Base-by-base conservation (phyloP, 768 basidiomycete genomes). In the Calvatia gigantea region DNA sequence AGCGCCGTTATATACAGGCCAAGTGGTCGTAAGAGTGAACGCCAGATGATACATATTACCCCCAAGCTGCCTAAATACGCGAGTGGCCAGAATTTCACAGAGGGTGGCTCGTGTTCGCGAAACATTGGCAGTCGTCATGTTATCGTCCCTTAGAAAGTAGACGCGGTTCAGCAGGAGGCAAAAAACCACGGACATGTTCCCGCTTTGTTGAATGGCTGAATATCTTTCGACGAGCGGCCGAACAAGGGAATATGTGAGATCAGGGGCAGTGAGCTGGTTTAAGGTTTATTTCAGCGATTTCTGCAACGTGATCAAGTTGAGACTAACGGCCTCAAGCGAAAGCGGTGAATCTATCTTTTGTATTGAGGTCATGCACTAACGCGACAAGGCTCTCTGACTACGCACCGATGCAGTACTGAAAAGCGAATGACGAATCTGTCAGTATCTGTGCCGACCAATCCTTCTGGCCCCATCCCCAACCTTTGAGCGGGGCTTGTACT, bases 221-320 rank as follows among this genome's bases (percentile, higher is more conserved):
- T 97, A 97, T 72, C 94, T 96, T 56, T 94, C 89, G 44, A 86
- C 82, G 29, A 98, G 77, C 0, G 95, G 95, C 33, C 86, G 87
- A 52, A 96, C 78, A 58, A 98, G 85, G 1, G 91, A 89, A 67
- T 97, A 97, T 1, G 89, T 93, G 32, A 94, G 79, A 67, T 98
- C 95, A 1, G 95, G 91, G 1, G 87, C 86, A 1, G 80, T 81
- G 42, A 97, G 75, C 86, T 95, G 69, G 33, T 21, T 21, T 14
- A 49, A 52, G 25, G 9, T 39, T n/a, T 35, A 51, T 27, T 43
- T 38, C 33, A 56, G 51, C 17, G 55, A 31, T 25, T 6, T 46
- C 3, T 31, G 33, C 25, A 1, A 51, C 45, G 17, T 51, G 17
- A 12, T 39, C 54, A 27, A 25, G 17, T 2, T 1, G 44, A 23